A percentile compares a stretch with the other conserved stretches of the same genome.
Conservation (phyloP, 176 grass and related monocot genomes). For the Chloris gayana region DNA sequence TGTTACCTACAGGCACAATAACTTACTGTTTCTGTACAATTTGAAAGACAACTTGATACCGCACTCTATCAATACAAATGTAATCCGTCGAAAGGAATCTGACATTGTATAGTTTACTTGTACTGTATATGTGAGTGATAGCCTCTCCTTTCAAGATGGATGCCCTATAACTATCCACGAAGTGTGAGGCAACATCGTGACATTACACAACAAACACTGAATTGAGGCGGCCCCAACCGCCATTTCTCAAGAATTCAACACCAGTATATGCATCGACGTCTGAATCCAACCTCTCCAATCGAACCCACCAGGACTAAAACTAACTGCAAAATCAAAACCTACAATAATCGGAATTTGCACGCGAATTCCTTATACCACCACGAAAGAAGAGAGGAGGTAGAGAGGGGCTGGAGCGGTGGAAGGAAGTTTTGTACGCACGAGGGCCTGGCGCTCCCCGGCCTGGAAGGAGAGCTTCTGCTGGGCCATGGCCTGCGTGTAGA, state of each 20-base stretch:
- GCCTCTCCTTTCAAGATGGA: background rate
- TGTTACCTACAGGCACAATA: background rate
- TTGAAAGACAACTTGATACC: background rate
- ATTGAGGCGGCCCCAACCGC: background rate
- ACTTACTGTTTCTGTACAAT: background rate
- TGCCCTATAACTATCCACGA: background rate
- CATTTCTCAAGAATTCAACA: constrained; percentile 4
- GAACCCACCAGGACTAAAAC: background rate
- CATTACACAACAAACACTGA: background rate
- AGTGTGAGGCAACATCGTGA: background rate
- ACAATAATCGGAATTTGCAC: background rate
- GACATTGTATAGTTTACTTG: constrained; percentile 15
- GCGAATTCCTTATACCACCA: constrained; percentile 18
- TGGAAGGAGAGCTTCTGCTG: constrained; percentile 87
- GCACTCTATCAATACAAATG: background rate
- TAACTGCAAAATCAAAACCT: background rate
- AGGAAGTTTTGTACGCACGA: constrained; percentile 32
- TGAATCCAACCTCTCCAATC: background rate
- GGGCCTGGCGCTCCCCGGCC: constrained; percentile 70
- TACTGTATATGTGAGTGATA: background rate
- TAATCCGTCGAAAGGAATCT: background rate
- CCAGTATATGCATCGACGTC: background rate
- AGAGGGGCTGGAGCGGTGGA: background rate
- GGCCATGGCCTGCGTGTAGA: constrained; percentile 76
- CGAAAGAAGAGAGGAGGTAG: background rate